Conservation (phyloP, 2,329 filamentous ascomycete genomes). For the Apiospora arundinis region DNA sequence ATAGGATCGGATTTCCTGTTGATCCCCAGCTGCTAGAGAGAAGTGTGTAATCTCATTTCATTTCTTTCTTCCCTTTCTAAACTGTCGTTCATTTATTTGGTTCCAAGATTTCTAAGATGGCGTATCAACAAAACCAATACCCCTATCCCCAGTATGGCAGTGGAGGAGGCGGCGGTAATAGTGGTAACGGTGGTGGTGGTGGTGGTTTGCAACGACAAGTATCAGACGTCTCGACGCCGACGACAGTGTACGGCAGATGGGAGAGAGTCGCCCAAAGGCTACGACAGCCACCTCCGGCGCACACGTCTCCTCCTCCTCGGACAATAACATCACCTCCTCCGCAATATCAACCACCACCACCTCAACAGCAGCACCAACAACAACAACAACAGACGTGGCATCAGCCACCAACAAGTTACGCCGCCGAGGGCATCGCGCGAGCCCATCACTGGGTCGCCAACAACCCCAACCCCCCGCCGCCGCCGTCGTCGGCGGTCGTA, state of each 20-base stretch:
- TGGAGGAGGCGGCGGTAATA: neutral
- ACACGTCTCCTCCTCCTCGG: neutral
- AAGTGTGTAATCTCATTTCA: too few species aligned
- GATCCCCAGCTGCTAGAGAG: neutral
- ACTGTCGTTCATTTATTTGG: too few species aligned
- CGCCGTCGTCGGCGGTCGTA: slow-evolving; percentile 20
- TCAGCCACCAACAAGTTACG: slow-evolving; percentile 3
- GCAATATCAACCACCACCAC: neutral
- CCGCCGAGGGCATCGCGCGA: slow-evolving; percentile 24
- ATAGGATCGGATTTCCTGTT: neutral
- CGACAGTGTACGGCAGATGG: neutral
- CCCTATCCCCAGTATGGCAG: neutral
- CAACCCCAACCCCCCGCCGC: slow-evolving; percentile 28
- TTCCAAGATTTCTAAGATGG: neutral
- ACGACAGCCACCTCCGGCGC: neutral
- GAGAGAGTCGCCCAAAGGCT: neutral
- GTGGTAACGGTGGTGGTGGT: neutral
- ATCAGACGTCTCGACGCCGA: neutral
- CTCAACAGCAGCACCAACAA: neutral
- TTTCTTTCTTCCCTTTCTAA: neutral
- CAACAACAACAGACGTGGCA: slow-evolving; percentile 12
- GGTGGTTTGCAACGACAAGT: neutral
- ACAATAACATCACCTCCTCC: too few species aligned
- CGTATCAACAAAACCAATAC: neutral
- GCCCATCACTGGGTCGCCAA: slow-evolving; percentile 32